A percentile compares a stretch with the other conserved stretches of the same genome.
These are phyloP conservation scores for Euphorbia celastroides DNA, from an alignment of 441 rosid genomes.

Conservation along the genomic window DNA sequence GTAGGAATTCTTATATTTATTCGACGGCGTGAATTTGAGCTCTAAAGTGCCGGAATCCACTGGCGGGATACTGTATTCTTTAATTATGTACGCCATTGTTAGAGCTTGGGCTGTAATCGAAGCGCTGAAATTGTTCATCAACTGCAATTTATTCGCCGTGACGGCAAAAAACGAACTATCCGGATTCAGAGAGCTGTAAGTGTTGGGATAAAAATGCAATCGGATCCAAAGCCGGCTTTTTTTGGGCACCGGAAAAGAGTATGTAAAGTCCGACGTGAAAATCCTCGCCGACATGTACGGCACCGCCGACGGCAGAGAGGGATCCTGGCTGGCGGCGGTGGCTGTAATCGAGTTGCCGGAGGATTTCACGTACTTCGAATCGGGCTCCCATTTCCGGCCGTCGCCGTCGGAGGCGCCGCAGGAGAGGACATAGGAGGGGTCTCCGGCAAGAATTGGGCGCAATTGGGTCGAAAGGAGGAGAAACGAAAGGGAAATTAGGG, in stretches of 20 bases:
- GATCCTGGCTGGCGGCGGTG: conserved; percentile 53
- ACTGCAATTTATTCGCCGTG: conserved; percentile 46
- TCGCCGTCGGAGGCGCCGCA: conserved; percentile 58
- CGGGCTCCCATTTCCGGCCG: conserved; percentile 61
- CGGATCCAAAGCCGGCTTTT: conserved; percentile 49
- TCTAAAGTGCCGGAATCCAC: conserved; percentile 32
- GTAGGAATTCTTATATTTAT: conserved; percentile 35
- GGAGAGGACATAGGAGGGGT: conserved; percentile 27
- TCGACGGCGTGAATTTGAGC: conserved; percentile 45
- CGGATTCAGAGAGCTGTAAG: conserved; percentile 43
- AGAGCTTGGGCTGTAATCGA: conserved; percentile 57
- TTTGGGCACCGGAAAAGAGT: conserved; percentile 39
- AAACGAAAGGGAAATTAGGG: conserved; percentile 18
- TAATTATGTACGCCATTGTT: conserved; percentile 56
- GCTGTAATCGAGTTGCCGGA: conserved; percentile 31
- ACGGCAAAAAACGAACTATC: conserved; percentile 42
- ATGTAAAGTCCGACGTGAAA: conserved; percentile 46
- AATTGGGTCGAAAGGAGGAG: conserved; percentile 25
- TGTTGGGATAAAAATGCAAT: conserved; percentile 65
- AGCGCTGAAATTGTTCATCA: conserved; percentile 69
- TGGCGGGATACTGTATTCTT: conserved; percentile 55
- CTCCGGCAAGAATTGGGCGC: conserved; percentile 17
- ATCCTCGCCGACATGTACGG: conserved; percentile 79
- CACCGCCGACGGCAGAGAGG: conserved; percentile 59
- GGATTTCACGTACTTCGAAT: conserved; percentile 40